A percentile compares a stretch with the other conserved stretches of the same genome.
Evolutionary conservation across 2,329 filamentous ascomycete genomes (phyloP).

Genomic region (Hysterium pulicare): DNA sequence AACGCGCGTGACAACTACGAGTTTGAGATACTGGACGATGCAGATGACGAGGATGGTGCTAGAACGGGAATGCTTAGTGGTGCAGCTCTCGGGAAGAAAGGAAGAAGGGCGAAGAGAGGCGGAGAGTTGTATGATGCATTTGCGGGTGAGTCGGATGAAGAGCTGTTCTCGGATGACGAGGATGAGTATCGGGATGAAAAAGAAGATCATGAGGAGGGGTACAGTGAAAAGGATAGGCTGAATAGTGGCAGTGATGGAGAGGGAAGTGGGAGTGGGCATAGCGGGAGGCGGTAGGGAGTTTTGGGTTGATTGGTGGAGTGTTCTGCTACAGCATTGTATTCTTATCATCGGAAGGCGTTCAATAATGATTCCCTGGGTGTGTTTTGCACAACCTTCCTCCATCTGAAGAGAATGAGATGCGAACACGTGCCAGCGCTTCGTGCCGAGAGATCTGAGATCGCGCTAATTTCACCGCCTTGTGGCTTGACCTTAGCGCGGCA

Average conservation of each 20-base stretch:
- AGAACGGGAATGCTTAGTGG: conserved; percentile 44
- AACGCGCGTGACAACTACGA: conserved; percentile 81
- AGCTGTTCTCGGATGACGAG: conserved; percentile 49
- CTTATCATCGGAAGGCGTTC: too few relatives aligned
- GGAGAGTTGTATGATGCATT: conserved; percentile 97
- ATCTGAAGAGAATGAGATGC: too few relatives aligned
- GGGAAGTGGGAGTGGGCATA: conserved; percentile 21
- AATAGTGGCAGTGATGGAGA: conserved; percentile 17
- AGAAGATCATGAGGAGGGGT: conserved; percentile 15
- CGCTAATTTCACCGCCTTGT: too few relatives aligned
- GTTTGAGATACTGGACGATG: conserved; percentile 86
- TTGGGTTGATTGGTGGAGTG: too few relatives aligned
- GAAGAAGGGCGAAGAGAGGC: conserved; percentile 59
- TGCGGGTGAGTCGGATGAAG: conserved; percentile 84
- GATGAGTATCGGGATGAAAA: conserved; percentile 33
- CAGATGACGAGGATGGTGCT: conserved; percentile 59
- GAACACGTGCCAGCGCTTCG: too few relatives aligned
- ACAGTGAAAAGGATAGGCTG: conserved; percentile 30
- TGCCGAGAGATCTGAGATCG: too few relatives aligned
- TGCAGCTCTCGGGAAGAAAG: conserved; percentile 35
- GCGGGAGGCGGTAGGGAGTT: too few relatives aligned
- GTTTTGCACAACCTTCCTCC: too few relatives aligned
- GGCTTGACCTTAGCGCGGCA: too few relatives aligned
- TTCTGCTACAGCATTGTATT: too few relatives aligned
- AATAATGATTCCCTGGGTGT: too few relatives aligned